Evolutionary conservation across 2,329 filamentous ascomycete genomes (phyloP), one percentile per base, ranked within the genome.

Genomic region (Colletotrichum higginsianum): DNA sequence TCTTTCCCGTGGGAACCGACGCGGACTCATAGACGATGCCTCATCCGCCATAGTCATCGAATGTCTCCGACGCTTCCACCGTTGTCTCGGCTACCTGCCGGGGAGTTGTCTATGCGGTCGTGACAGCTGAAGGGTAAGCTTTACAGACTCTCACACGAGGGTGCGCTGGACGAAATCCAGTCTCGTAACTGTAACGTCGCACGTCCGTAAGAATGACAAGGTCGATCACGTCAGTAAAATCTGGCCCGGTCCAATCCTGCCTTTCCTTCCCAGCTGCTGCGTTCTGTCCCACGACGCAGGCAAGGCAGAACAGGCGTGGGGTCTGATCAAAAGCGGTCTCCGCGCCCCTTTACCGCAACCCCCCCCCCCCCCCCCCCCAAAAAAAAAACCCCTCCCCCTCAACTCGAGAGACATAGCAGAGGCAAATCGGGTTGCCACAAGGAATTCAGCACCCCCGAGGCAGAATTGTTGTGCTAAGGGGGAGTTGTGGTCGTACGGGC

Each of bases 121-220:
- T 68, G 68, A 63, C 68, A 68, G 65, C 47, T 44, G 58, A 58
- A 47, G 55, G n/a, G 47, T 38, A 21, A n/a, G 30, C 30, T 52
- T 40, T 16, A 6, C 15, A 18, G 42, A 40, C 13, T 38, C 6
- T 1, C 13, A 53, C 2, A 3, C n/a, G 26, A n/a, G 30, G 49
- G 8, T 16, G 9, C 11, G 12, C 1, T 21, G 38, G 7, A 57
- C 16, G 40, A 38, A 26, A 5, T 18, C 26, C 42, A 35, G 13
- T 9, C 53, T 7, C 12, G 53, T 23, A 16, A 21, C 13, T 7
- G 35, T 23, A 57, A 57, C 53, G n/a, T 42, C 4, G 53, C 40
- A 42, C 53, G n/a, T 40, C 35, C 16, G 53, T 12, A 42, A 11
- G 21, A 13, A 57, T 23, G 30, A 57, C 53, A 23, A 18, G 53